Evolutionary conservation across 1,284 basidiomycete genomes (phyloP).

Genomic region (Ustanciosporium gigantosporum): DNA sequence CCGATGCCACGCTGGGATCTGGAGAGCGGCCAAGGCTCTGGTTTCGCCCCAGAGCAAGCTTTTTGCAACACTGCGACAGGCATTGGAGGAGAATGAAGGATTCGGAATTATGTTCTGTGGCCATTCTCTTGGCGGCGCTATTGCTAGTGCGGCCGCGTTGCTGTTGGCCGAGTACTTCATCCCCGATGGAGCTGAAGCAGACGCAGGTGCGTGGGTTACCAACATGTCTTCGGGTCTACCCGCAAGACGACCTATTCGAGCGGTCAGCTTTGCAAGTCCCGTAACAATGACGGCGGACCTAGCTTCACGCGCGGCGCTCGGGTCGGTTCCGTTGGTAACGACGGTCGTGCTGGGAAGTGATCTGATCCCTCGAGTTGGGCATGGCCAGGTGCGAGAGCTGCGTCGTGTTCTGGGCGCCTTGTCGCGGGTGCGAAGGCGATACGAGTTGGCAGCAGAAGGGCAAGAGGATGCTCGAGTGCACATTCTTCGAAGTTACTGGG

Average conservation of each 20-base stretch:
- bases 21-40: conserved; percentile 52
- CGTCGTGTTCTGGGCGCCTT: conserved; percentile 58
- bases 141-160: conserved; percentile 55
- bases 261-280: conserved; percentile 57
- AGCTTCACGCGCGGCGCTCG: conserved; percentile 39
- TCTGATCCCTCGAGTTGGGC: conserved; percentile 55
- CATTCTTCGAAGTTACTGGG: conserved; percentile 53
- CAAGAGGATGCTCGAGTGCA: conserved; percentile 46
- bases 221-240: conserved; percentile 48
- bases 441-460: conserved; percentile 27
- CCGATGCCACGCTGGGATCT: conserved; percentile 56
- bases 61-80: conserved; percentile 40
- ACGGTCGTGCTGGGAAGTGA: conserved; percentile 53
- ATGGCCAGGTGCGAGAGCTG: conserved; percentile 57
- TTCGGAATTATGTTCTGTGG: conserved; percentile 58
- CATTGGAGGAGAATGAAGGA: conserved; percentile 49
- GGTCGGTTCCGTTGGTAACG: conserved; percentile 52
- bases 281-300: conserved; percentile 54
- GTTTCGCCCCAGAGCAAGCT: conserved; percentile 50
- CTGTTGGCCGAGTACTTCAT: conserved; percentile 53
- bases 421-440: conserved; percentile 51
- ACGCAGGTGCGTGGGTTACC: conserved; percentile 50
- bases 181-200: conserved; percentile 23
- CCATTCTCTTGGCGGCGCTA: conserved; percentile 56
- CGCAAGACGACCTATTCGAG: conserved; percentile 46